Percentiles rank a stretch among this genome's conserved stretches.
phyloP scores from a whole-genome alignment of 345 rosid genomes.

The Sonneratia caseolaris region DNA sequence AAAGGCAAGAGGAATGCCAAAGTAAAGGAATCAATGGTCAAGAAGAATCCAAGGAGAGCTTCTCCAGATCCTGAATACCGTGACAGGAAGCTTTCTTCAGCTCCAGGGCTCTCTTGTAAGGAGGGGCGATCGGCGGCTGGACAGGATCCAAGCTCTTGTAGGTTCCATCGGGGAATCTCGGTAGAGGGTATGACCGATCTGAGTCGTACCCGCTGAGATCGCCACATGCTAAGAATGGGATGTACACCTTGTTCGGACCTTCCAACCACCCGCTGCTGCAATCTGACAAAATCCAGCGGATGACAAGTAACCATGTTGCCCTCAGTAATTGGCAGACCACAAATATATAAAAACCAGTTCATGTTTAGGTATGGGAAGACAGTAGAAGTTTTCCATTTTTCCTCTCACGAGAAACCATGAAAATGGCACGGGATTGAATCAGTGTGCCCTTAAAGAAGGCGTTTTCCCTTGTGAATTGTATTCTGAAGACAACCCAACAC shows the following conservation, averaged over 20 bases:
- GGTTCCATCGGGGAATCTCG: constrained; percentile 60
- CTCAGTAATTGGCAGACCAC: background rate
- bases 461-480: too few relatives aligned
- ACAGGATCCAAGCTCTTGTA: constrained; percentile 82
- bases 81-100: constrained; percentile 80
- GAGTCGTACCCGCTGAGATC: constrained; percentile 86
- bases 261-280: constrained; percentile 89
- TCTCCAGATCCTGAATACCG: constrained; percentile 35
- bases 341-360: background rate
- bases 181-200: constrained; percentile 85
- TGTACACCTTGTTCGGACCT: constrained; percentile 86
- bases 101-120: constrained; percentile 80
- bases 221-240: constrained; percentile 86
- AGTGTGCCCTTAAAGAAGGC: too few relatives aligned
- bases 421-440: too few relatives aligned
- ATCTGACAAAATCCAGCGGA: constrained; percentile 31
- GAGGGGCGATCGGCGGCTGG: constrained; percentile 91
- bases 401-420: too few relatives aligned
- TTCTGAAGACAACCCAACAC: too few relatives aligned
- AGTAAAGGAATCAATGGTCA: background rate
- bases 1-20: background rate
- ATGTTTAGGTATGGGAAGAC: background rate
- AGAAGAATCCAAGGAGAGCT: constrained; percentile 40
- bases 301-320: background rate
- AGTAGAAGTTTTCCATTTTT: too few relatives aligned